Base-by-base conservation (phyloP, 2,329 filamentous ascomycete genomes). In the Rugonectria rugulosa region DNA sequence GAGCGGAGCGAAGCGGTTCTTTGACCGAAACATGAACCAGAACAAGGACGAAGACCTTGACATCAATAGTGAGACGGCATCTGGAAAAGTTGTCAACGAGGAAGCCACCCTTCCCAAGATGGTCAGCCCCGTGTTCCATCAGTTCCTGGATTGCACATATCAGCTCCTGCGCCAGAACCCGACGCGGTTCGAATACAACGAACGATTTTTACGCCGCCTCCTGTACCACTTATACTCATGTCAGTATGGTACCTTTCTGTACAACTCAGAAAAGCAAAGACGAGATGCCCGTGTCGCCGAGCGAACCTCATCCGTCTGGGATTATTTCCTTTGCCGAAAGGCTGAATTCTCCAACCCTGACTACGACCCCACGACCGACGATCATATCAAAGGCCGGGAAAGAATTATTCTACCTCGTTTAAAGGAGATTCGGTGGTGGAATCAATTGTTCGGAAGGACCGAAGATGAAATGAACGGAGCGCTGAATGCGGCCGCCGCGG, bases 191-290 rank as follows among this genome's bases (percentile, higher is more conserved):
- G 94, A 99, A 72, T 99, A 92, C 75, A 98, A 96, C 64, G 95
- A 98, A 72, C 87, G 94, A 5, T 98, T 99, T 73, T 78, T 99
- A 6, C 85, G 92, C 21, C 87, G 95, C 17, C 79, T 99, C 3
- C 80, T 98, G 2, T 99, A 98, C 70, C 95, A 99, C 71, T 83
- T 96, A 2, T 94, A 98, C 70, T 94, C 94, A 1, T 97, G 93
- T 63, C 95, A 99, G 71, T 99, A 97, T 61, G 95, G 95, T 40
- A 97, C 94, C 0, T 99, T 99, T 71, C 81, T 99, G 5, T 97
- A 91, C 75, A 97, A 99, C 75, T 96, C 87, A 52, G 95, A 99
- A 72, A 95, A 92, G 68, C 90, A 97, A 67, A 88, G 95, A 4
- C 78, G 85, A 14, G 89, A 95, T 37, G 83, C 85, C 19, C 81